Evolutionary conservation across 495 filamentous ascomycete genomes (phyloP), one percentile per base, ranked within the genome.

Genomic region (Haplographium delicatum): DNA sequence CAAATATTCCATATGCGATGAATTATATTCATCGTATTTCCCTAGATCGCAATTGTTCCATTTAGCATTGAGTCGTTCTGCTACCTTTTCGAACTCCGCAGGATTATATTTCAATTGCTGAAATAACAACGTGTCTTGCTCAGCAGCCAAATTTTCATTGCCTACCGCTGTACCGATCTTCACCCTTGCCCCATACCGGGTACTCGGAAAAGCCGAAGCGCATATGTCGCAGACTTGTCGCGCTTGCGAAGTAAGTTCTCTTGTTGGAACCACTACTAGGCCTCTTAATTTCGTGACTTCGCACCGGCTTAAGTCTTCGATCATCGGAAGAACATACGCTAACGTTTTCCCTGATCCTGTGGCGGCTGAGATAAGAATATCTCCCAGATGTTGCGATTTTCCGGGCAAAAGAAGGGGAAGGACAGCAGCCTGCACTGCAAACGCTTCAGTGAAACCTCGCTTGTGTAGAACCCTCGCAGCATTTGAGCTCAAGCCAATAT

Each of bases 261-360:
- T 68, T 0, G 93, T 97, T 3, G 91, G 91, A 11, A 97, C 78
- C 7, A 96, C 83, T 53, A 97, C 79, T 5, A 96, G 62, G 2
- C 79, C 91, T 38, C 86, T 74, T 1, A 96, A 68, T 43, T 73
- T 78, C 0, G 81, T 84, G 3, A 78, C 64, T 18, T 72, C 68
- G 27, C 72, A 70, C 2, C 74, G 66, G 43, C 80, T 78, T 33
- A 97, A 65, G n/a, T 79, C 76, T 31, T 88, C 80, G 13, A 95
- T 69, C 56, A 96, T 78, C 0, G 91, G 91, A n/a, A 96, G 71
- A 1, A 89, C 74, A 54, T 97, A 97, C 4, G 91, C 83, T 2
- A 97, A 68, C 0, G 91, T 97, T 62, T 97, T 97, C 39, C 91
- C 91, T 0, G 91, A 96, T 4, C 91, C 91, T 1, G 91, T 97